Evolutionary conservation across 306 rosid genomes (phyloP), one percentile per base, ranked within the genome.

Genomic region (Castanea sativa): DNA sequence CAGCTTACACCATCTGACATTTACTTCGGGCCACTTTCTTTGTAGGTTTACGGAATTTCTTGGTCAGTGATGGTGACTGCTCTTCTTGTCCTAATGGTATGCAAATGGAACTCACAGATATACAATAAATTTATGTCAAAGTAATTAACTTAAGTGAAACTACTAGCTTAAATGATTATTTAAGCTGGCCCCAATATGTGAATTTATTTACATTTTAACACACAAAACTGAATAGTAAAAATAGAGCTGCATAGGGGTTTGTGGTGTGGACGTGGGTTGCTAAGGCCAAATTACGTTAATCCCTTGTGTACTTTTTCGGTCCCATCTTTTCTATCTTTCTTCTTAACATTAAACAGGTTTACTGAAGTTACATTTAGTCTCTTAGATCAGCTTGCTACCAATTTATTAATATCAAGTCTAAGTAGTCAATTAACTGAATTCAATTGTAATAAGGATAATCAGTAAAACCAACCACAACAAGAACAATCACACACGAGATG

Each of bases 41-140:
- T 83, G 61, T 73, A 94, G 99, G 90, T 92, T 55, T 95, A 83
- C 73, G 98, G 82, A 76, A 90, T 91, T 81, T 95, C 99, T 78
- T 95, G 99, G 99, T 82, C 55, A 20, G 99, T 95, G 80, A 60
- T 95, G 85, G 56, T 84, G 12, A 79, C 87, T 35, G 82, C 79
- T 84, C 97, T 95, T 58, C 78, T 92, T 58, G 92, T 92, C 77
- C 82, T 95, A 51, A 95, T 91, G 98, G 99, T 95, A 88, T n/a
- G 81, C 69, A 64, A 53, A 73, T 32, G 60, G 51, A 69, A 20
- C 6, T 60, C 29, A 23, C 52, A n/a, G 11, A 21, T 60, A 60
- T 67, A 59, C 73, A 73, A 21, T 23, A 52, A 52, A 69, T 79
- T 12, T 71, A 69, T 53, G 68, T 49, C 11, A 18, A 73, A n/a